Evolutionary conservation across 1,284 basidiomycete species (phyloP), one percentile per base, ranked within the genome.

Genomic region (Ustilago lituana): DNA sequence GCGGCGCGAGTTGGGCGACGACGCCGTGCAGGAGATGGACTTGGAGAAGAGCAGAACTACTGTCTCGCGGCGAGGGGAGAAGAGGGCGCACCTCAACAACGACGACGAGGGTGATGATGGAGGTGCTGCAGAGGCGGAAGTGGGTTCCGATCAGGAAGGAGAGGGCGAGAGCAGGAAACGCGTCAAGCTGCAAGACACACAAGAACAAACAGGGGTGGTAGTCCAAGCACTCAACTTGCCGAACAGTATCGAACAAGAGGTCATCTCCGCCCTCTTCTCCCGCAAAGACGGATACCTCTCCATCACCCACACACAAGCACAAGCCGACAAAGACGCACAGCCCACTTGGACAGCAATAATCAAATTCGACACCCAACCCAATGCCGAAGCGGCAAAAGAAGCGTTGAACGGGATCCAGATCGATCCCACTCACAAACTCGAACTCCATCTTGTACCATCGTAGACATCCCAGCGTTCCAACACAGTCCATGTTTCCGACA

Each of bases 341-440:
- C 91, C 41, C 89, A 91, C 45, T 55, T 76, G 63, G 77, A 61
- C 37, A 4, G 52, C 63, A 7, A 17, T 38, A 2, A 89, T 90
- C 22, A 79, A 86, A 26, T 93, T 89, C 83, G 90, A 92, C 74
- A 87, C 87, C 6, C 83, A 88, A 5, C 87, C 89, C 49, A 85
- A 90, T 23, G 90, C 91, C n/a, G 83, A 87, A 11, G 86, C 86
- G 10, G 92, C 92, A 54, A 91, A 89, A 84, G 87, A 89, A 53
- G 91, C 89, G 7, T 80, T 93, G 64, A 86, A 92, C 80, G 89
- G 88, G 50, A 92, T 92, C 82, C 86, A 89, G 32, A 84, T 93
- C 62, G 91, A 91, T 84, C 89, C 90, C 74, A 90, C 39, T 11
- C 55, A 61, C 27, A 47, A 26, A 15, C 36, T 70, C 22, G 31